Percentiles rank a stretch among this genome's conserved stretches.
Conservation (phyloP, 257 asterid genomes). For the Solanum peruvianum region DNA sequence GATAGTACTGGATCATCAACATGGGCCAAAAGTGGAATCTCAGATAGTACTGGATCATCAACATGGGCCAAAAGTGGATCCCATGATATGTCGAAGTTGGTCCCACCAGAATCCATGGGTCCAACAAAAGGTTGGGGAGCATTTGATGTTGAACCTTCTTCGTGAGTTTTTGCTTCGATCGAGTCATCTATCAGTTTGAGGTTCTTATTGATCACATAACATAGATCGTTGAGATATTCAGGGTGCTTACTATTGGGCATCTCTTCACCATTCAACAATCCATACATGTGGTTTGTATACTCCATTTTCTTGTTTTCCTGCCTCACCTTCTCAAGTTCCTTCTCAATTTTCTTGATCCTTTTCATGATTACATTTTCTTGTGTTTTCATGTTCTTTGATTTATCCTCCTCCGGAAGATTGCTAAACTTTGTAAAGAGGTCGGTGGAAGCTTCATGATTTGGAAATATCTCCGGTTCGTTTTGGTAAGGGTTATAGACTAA, state of each 20-base stretch:
- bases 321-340: not conserved
- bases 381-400: not conserved
- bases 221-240: not conserved
- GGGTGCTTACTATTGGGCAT: not conserved
- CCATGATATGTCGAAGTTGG: no score
- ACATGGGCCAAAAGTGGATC: no score
- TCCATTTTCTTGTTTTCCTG: not conserved
- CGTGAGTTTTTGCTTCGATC: not conserved
- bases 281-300: not conserved
- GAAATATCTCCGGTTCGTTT: not conserved
- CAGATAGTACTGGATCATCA: no score
- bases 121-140: not conserved
- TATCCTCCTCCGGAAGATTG: not conserved
- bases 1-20: no score
- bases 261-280: not conserved
- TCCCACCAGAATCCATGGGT: not conserved
- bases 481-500: not conserved
- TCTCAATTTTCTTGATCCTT: not conserved
- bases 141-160: not conserved
- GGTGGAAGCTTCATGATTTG: not conserved
- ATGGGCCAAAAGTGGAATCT: no score
- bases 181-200: not conserved
- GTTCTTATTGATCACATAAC: not conserved
- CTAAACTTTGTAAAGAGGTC: not conserved
- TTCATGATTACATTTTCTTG: no score